phyloP scores from a whole-genome alignment of 2,329 filamentous ascomycete species.

The Colletotrichum paranaense region DNA sequence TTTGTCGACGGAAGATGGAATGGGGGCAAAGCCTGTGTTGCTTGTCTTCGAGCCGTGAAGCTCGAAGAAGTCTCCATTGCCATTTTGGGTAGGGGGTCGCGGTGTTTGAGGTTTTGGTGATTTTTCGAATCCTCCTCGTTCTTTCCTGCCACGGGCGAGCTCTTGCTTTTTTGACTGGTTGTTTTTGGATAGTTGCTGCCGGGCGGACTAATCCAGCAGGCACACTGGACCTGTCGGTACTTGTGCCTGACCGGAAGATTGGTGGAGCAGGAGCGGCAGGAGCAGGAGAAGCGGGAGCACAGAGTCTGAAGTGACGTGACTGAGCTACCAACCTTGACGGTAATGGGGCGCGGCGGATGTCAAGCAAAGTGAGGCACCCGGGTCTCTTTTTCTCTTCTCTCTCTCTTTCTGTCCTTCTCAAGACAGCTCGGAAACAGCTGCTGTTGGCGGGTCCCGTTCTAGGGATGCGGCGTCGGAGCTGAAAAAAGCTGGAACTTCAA shows the following conservation, averaged over 20 bases:
- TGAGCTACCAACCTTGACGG: neutral
- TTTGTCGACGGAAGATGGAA: conserved; percentile 75
- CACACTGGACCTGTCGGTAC: neutral
- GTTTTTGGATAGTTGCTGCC: neutral
- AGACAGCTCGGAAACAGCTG: neutral
- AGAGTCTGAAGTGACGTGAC: neutral
- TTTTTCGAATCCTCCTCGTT: neutral
- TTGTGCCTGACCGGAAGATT: neutral
- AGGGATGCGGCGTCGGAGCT: conserved; percentile 37
- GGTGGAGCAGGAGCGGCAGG: neutral
- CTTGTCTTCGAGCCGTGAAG: conserved; percentile 77
- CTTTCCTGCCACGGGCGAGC: conserved; percentile 35
- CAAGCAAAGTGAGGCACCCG: neutral
- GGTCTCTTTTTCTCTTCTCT: neutral
- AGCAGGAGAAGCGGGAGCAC: neutral
- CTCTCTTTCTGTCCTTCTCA: neutral
- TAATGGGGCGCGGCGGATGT: neutral
- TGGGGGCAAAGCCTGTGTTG: conserved; percentile 74
- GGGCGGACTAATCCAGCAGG: neutral
- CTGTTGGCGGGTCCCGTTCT: conserved; percentile 4
- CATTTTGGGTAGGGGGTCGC: conserved; percentile 13
- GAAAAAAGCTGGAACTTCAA: conserved; percentile 15
- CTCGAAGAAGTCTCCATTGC: conserved; percentile 57
- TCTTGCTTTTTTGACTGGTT: neutral
- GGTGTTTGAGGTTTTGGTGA: neutral